These are phyloP conservation scores for Pseudofabraea citricarpa DNA, from an alignment of 2,329 filamentous ascomycete genomes.

Conservation along the genomic window DNA sequence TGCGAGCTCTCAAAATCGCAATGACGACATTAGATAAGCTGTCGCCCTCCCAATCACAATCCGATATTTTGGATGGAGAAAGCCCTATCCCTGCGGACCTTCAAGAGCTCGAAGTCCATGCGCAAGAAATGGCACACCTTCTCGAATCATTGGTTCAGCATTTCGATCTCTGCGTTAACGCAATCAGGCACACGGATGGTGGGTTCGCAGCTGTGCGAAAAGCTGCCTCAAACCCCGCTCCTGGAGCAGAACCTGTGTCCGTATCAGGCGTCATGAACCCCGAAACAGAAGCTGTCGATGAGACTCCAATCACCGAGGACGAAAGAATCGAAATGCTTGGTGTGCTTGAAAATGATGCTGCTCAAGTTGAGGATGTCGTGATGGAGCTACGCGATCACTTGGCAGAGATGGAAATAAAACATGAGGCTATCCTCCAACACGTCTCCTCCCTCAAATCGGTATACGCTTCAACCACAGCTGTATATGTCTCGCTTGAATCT, in stretches of 20 bases:
- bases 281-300: slow-evolving; percentile 47
- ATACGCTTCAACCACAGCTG: slow-evolving; percentile 54
- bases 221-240: slow-evolving; percentile 56
- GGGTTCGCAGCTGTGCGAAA: slow-evolving; percentile 65
- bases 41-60: slow-evolving; percentile 24
- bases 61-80: slow-evolving; percentile 11
- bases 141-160: slow-evolving; percentile 79
- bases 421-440: slow-evolving; percentile 58
- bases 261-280: slow-evolving; percentile 60
- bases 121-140: slow-evolving; percentile 75
- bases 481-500: slow-evolving; percentile 62
- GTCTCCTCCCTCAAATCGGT: slow-evolving; percentile 50
- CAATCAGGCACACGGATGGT: slow-evolving; percentile 84
- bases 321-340: slow-evolving; percentile 80
- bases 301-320: slow-evolving; percentile 65
- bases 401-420: slow-evolving; percentile 70
- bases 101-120: slow-evolving; percentile 45
- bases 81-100: slow-evolving; percentile 41
- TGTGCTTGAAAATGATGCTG: slow-evolving; percentile 69
- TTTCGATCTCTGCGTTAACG: slow-evolving; percentile 90
- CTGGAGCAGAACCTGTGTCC: slow-evolving; percentile 46
- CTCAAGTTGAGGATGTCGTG: slow-evolving; percentile 62
- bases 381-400: slow-evolving; percentile 70
- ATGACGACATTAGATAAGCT: slow-evolving; percentile 25
- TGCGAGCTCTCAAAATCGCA: slow-evolving; percentile 55